Base-by-base conservation (phyloP, 257 asterid species). In the Paulownia fortunei region DNA sequence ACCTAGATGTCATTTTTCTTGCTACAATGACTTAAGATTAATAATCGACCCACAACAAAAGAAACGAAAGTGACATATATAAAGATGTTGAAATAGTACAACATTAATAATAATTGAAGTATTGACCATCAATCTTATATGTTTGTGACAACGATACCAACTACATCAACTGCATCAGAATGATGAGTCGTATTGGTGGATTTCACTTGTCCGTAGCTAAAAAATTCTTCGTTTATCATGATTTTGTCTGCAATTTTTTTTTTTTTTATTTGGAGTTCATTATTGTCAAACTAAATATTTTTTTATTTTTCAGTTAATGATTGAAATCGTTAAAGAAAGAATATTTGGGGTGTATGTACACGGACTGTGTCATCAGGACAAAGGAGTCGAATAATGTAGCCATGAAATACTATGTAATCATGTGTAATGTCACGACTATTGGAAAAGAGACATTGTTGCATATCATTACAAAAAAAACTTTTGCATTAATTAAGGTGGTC, bases 41-140 rank as follows among this genome's bases (percentile, higher is more conserved):
- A 78, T 18, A 72, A 64, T 47, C 44, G 60, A 69, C 42, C 70
- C 62, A 74, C 71, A 74, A 72, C 46, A 77, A 76, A 79, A 76
- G 67, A 73, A 77, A 59, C n/a, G 84, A 86, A 21, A 80, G 44
- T 39, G 90, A 79, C 85, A 5, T n/a, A n/a, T n/a, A 55, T 68
- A 55, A 65, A 51, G 82, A 74, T 75, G 83, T 72, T 59, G 77
- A 81, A 72, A 80, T 78, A 59, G 52, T 52, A 66, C 60, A 72
- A 47, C 72, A 81, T n/a, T 60, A 72, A 41, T 52, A 83, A 69
- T 79, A 73, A 82, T 82, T 74, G 19, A 32, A 27, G 59, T 55
- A 23, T 76, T 71, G 73, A 79, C 70, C 75, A 69, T 72, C 69
- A 76, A 67, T 63, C 18, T 61, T 76, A 44, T 58, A 66, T 69